These are phyloP conservation scores for Endothia cerciana DNA, from an alignment of 2,329 filamentous ascomycete species.

Conservation along the genomic window DNA sequence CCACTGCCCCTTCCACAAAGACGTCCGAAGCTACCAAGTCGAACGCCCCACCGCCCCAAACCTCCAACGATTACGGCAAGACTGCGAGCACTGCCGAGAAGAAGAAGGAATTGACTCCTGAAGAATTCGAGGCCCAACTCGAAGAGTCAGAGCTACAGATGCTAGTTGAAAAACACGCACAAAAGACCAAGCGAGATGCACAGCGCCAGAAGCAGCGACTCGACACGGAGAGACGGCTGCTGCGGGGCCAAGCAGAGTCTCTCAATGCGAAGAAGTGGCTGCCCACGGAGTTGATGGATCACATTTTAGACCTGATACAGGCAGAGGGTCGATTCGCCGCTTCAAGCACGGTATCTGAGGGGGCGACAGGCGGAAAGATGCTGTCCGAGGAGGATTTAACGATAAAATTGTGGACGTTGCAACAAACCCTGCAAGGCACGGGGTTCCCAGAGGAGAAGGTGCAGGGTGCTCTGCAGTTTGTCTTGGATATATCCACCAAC, in stretches of 20 bases:
- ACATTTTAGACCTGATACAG: constrained; percentile 74
- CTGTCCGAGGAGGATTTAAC: constrained; percentile 77
- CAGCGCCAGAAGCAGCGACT: constrained; percentile 75
- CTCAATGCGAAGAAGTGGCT: constrained; percentile 80
- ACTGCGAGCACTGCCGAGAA: constrained; percentile 33
- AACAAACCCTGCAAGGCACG: constrained; percentile 69
- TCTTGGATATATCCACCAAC: constrained; percentile 69
- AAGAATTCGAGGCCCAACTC: constrained; percentile 87
- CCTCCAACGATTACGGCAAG: constrained; percentile 32
- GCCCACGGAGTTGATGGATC: constrained; percentile 75
- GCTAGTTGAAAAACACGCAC: constrained; percentile 80
- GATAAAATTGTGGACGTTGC: constrained; percentile 81
- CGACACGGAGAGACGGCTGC: constrained; percentile 82
- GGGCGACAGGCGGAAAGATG: constrained; percentile 52
- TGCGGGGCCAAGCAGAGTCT: constrained; percentile 76
- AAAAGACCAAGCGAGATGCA: constrained; percentile 79
- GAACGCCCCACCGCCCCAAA: constrained; percentile 30
- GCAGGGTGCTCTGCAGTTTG: constrained; percentile 65
- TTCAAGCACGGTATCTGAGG: constrained; percentile 53
- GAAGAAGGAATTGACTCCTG: constrained; percentile 67
- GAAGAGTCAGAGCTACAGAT: constrained; percentile 89
- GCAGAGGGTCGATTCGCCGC: constrained; percentile 64
- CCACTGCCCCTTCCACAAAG: constrained; percentile 33
- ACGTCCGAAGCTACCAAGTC: constrained; percentile 30
- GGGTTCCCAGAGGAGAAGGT: constrained; percentile 70